Evolutionary conservation across 1,284 basidiomycete species (phyloP), one percentile per base, ranked within the genome.

Genomic region (Marasmius fiardii): DNA sequence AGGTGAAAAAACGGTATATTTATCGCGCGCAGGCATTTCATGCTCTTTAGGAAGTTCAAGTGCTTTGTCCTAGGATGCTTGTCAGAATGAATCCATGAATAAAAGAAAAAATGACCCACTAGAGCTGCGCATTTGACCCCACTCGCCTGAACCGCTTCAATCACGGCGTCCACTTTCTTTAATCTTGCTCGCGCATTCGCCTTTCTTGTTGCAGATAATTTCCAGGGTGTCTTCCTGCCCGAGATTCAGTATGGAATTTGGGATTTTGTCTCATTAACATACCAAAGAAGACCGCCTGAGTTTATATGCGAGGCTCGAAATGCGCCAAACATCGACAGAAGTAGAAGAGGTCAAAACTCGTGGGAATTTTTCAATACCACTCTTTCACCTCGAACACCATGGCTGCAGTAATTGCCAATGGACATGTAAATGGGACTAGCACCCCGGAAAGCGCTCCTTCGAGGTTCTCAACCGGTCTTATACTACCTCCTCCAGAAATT

Each of bases 221-320:
- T 89, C 93, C 92, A 98, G 49, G 95, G 96, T 28, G 82, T 86
- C 76, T 98, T 98, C 95, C 95, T 97, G n/a, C 10, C 4, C 12
- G 10, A n/a, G 6, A 7, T 16, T 49, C n/a, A 26, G 33, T 12
- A 49, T 24, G 21, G 23, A 20, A 16, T 2, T 6, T 45, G 14
- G 2, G 7, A 49, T n/a, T n/a, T n/a, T 11, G 16, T 2, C 37
- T 4, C 28, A 51, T 16, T 48, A 14, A 31, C 76, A 55, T 59
- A 91, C 92, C 92, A 95, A 47, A 95, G 77, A 51, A 95, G 81
- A 68, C 92, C 92, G 51, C 85, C 79, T 33, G 82, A 72, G 60
- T 79, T 83, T 57, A 86, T 79, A 60, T 80, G 74, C 31, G 86
- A 83, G 45, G 90, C 78, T 66, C 83, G 76, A 83, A 94, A 83